Conservation (phyloP, 768 basidiomycete species). For the Boletales sp. region DNA sequence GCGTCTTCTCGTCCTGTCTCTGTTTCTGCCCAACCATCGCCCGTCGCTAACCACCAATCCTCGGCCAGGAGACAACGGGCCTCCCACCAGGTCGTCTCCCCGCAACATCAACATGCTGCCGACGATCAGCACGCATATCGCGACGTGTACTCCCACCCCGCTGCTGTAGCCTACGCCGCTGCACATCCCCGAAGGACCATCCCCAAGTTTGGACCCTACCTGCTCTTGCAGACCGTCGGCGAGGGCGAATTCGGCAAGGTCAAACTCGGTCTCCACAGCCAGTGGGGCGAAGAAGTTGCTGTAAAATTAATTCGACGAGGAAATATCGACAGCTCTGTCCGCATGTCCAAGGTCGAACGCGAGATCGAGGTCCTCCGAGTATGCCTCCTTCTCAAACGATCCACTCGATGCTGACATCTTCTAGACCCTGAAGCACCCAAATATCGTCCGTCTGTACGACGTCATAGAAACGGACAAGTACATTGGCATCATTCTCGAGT, state of each 20-base stretch:
- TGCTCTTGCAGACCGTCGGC: conserved; percentile 92
- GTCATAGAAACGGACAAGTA: conserved; percentile 99
- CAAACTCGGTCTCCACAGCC: conserved; percentile 91
- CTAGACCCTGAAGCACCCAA: conserved; percentile 92
- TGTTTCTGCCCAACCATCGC: conserved; percentile 50
- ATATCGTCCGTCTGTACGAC: conserved; percentile 97
- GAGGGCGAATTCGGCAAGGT: conserved; percentile 99
- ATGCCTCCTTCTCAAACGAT: conserved; percentile 24
- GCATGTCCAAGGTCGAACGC: conserved; percentile 93
- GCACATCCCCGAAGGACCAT: conserved; percentile 84
- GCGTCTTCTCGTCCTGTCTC: conserved; percentile 52
- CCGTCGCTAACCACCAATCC: conserved; percentile 38
- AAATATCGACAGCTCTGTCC: conserved; percentile 79
- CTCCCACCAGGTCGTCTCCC: conserved; percentile 65
- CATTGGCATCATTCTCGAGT: conserved; percentile 98
- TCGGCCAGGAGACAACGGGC: conserved; percentile 61
- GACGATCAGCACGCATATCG: conserved; percentile 51
- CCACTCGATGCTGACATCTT: conserved; percentile 7
- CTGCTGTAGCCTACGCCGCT: conserved; percentile 76
- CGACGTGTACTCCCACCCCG: conserved; percentile 82
- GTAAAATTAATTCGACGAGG: conserved; percentile 95
- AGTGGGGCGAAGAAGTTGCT: conserved; percentile 97
- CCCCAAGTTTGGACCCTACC: conserved; percentile 93
- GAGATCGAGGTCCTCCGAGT: conserved; percentile 98
- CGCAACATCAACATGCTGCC: conserved; percentile 27